phyloP scores from a whole-genome alignment of 192 early-diverging fungal species.

The Linnemannia elongata region DNA sequence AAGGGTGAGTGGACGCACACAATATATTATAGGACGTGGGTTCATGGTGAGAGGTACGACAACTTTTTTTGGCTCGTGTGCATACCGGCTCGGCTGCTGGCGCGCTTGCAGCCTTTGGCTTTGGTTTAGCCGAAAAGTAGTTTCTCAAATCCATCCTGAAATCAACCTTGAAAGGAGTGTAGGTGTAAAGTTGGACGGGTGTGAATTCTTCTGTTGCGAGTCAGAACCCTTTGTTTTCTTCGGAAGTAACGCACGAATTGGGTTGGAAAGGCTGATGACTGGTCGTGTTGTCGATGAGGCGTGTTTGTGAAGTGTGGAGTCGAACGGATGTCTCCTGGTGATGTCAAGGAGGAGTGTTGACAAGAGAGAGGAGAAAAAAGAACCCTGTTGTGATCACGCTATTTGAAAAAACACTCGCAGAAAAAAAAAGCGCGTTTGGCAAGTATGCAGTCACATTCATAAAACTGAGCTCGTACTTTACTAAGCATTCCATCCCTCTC shows the following conservation, averaged over 20 bases:
- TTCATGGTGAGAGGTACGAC: neutral
- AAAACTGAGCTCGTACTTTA: no score
- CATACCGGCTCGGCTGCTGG: conserved; percentile 18
- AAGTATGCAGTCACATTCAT: neutral
- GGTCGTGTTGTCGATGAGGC: neutral
- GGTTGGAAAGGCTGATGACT: neutral
- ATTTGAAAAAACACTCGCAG: neutral
- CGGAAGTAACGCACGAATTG: neutral
- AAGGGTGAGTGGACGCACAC: neutral
- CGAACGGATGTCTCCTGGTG: neutral
- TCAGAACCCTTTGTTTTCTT: neutral
- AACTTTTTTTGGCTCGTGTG: neutral
- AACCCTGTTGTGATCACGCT: no score
- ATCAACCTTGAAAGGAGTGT: neutral
- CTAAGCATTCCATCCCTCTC: neutral
- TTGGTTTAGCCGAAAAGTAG: conserved; percentile 36
- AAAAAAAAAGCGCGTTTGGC: neutral
- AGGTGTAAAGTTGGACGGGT: neutral
- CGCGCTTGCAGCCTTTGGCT: conserved; percentile 15
- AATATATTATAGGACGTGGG: neutral
- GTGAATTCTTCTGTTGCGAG: neutral
- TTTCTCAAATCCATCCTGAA: conserved; percentile 50
- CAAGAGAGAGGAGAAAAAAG: neutral
- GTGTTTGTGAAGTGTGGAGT: neutral
- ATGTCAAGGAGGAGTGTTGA: neutral